A percentile compares a stretch with the other conserved stretches of the same genome.
phyloP scores from a whole-genome alignment of 2,329 filamentous ascomycete genomes.

The Fusarium sp. region DNA sequence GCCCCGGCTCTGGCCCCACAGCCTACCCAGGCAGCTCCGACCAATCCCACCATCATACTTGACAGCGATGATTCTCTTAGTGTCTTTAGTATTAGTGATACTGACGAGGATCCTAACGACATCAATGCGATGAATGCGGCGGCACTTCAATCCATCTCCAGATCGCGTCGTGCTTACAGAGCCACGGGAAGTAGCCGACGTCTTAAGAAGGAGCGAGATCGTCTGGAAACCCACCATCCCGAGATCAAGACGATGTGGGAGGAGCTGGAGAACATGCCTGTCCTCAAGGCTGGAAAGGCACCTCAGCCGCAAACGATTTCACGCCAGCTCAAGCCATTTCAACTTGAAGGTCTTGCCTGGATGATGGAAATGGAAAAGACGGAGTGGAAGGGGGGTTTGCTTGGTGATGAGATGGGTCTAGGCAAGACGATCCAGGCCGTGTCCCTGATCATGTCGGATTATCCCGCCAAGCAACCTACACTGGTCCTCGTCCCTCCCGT shows the following conservation, averaged over 20 bases:
- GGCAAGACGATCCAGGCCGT: constrained; percentile 99
- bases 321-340: constrained; percentile 88
- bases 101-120: constrained; percentile 18
- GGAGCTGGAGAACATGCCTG: constrained; percentile 71
- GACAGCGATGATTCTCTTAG: background rate
- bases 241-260: constrained; percentile 85
- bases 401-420: constrained; percentile 98
- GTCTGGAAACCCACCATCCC: constrained; percentile 79
- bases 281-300: constrained; percentile 63
- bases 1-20: background rate
- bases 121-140: constrained; percentile 19
- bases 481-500: constrained; percentile 92
- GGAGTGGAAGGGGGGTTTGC: constrained; percentile 83
- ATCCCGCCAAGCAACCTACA: constrained; percentile 80
- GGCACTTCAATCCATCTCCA: constrained; percentile 33
- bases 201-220: constrained; percentile 61
- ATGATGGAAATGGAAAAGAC: constrained; percentile 90
- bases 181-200: constrained; percentile 40
- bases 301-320: constrained; percentile 73
- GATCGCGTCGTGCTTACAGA: constrained; percentile 49
- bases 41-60: background rate
- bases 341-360: constrained; percentile 93
- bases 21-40: background rate
- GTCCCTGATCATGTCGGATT: constrained; percentile 97
- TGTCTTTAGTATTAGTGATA: constrained; percentile 35